A percentile compares a stretch with the other conserved stretches of the same genome.
phyloP scores from a whole-genome alignment of 108 stramenopile species.

The Cylindrotheca fusiformis region DNA sequence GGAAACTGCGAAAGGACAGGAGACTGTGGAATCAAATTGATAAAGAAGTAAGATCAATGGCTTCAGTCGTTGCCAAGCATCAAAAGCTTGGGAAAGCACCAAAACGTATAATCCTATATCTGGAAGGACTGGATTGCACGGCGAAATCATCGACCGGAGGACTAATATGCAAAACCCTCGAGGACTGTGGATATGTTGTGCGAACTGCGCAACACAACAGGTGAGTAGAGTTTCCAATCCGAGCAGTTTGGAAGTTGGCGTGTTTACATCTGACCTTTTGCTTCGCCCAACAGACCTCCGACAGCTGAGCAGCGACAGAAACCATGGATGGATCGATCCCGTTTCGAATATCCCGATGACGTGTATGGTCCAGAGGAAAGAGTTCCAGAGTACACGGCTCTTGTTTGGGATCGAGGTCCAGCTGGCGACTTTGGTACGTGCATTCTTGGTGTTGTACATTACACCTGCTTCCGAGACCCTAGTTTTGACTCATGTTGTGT shows the following conservation, averaged over 20 bases:
- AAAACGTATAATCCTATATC: constrained; percentile 70
- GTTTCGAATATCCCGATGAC: constrained; percentile 54
- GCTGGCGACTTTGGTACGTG: constrained; percentile 28
- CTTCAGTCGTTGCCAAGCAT: constrained; percentile 31
- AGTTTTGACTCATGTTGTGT: too few relatives aligned
- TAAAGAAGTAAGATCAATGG: constrained; percentile 30
- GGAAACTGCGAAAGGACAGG: constrained; percentile 36
- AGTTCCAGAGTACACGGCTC: constrained; percentile 34
- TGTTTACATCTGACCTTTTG: background rate
- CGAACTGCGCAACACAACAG: constrained; percentile 61
- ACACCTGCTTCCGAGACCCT: background rate
- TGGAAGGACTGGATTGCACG: constrained; percentile 77
- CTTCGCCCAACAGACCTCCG: constrained; percentile 40
- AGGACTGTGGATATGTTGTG: constrained; percentile 55
- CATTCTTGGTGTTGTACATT: background rate
- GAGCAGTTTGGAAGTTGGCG: background rate
- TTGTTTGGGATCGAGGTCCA: constrained; percentile 74
- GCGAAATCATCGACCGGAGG: constrained; percentile 73
- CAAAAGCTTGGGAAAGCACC: constrained; percentile 49
- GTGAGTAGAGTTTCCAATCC: background rate
- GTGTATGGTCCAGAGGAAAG: constrained; percentile 21
- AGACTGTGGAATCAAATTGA: constrained; percentile 37
- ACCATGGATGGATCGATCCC: constrained; percentile 72
- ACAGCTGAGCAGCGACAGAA: constrained; percentile 60
- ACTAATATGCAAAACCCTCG: constrained; percentile 49